Evolutionary conservation across 2,329 filamentous ascomycete species (phyloP).

Genomic region (Diaporthe caulivora): DNA sequence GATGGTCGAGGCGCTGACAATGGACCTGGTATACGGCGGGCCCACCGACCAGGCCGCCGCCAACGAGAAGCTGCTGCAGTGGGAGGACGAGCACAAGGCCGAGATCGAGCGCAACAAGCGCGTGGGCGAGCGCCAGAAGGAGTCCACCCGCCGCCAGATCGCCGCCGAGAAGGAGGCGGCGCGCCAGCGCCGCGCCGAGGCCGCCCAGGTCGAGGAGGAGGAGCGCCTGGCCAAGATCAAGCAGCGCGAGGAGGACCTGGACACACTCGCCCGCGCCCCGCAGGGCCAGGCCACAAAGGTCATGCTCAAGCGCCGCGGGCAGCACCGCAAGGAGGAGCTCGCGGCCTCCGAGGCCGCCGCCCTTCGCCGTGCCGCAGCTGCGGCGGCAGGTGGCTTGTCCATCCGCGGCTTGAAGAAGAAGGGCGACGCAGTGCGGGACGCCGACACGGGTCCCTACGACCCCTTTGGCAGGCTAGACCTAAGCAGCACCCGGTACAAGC

Average conservation of each 20-base stretch:
- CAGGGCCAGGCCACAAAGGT: conserved; percentile 68
- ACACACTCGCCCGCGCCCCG: conserved; percentile 74
- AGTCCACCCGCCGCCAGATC: conserved; percentile 66
- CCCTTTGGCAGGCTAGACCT: conserved; percentile 84
- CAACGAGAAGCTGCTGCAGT: conserved; percentile 69
- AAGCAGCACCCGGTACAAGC: conserved; percentile 75
- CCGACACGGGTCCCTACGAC: conserved; percentile 82
- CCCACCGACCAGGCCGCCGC: conserved; percentile 66
- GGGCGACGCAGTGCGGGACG: conserved; percentile 44
- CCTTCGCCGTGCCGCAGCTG: conserved; percentile 42
- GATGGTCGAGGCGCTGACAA: conserved; percentile 89
- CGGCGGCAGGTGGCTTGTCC: conserved; percentile 58
- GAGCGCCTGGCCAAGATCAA: conserved; percentile 74
- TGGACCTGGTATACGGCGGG: conserved; percentile 82
- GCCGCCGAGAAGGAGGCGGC: conserved; percentile 76
- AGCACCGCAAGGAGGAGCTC: conserved; percentile 52
- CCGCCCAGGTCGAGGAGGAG: conserved; percentile 76
- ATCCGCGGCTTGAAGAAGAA: conserved; percentile 83
- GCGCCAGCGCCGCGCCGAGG: conserved; percentile 71
- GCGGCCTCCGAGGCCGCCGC: conserved; percentile 54
- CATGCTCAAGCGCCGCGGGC: conserved; percentile 80
- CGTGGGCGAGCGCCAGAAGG: conserved; percentile 64
- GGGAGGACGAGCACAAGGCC: conserved; percentile 79
- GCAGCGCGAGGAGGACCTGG: conserved; percentile 76
- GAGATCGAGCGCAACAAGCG: conserved; percentile 74